These are phyloP conservation scores for Cryptosporidium muris DNA, from an alignment of 169 alveolate genomes.

Conservation along the genomic window DNA sequence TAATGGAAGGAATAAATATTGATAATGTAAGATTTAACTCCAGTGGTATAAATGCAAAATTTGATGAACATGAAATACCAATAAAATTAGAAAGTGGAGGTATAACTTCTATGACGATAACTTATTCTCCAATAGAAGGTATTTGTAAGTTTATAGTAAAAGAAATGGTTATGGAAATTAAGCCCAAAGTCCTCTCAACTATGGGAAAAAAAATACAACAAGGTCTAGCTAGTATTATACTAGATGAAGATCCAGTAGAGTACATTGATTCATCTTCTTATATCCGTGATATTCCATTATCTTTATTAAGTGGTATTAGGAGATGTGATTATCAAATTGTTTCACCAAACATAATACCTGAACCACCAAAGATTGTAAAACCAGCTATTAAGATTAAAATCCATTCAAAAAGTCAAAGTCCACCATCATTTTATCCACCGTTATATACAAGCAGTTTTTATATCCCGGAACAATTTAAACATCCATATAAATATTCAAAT, in stretches of 20 bases:
- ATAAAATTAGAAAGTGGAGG: constrained; percentile 26
- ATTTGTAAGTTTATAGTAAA: constrained; percentile 15
- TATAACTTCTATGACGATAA: constrained; percentile 21
- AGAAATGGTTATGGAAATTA: constrained; percentile 43
- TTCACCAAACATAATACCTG: constrained; percentile 50
- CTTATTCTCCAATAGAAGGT: constrained; percentile 57
- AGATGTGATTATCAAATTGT: constrained; percentile 17
- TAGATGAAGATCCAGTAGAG: constrained; percentile 63
- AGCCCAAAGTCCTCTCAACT: constrained; percentile 38
- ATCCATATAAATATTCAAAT: background rate
- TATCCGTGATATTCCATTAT: constrained; percentile 55
- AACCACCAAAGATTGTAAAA: constrained; percentile 36
- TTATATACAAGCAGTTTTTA: background rate
- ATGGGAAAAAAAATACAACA: constrained; percentile 67
- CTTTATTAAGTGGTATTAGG: constrained; percentile 17
- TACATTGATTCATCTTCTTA: constrained; percentile 59
- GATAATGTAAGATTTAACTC: constrained; percentile 31
- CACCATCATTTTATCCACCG: constrained; percentile 66
- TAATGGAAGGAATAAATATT: constrained; percentile 39
- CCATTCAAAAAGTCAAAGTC: background rate
- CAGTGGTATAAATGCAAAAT: constrained; percentile 15
- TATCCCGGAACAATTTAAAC: background rate
- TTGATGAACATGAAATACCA: constrained; percentile 30
- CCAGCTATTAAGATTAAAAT: constrained; percentile 26
- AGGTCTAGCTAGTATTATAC: constrained; percentile 41